Conservation (phyloP, 192 early-diverging fungal genomes). For the Thamnidium elegans region DNA sequence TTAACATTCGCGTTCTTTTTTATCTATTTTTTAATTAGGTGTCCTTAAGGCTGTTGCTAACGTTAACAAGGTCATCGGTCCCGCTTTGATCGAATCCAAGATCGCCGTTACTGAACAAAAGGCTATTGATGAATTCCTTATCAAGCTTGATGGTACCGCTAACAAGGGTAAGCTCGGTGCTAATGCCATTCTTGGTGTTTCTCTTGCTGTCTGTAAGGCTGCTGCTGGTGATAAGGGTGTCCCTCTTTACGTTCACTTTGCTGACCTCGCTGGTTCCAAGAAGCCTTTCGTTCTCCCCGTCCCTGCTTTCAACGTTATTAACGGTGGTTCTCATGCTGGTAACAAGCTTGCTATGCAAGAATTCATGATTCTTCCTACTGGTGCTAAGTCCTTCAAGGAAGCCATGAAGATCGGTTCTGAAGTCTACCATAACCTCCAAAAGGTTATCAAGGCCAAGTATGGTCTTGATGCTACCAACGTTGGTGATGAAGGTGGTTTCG, state of each 20-base stretch:
- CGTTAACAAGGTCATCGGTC: slow-evolving; percentile 87
- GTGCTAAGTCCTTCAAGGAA: slow-evolving; percentile 88
- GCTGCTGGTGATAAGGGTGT: slow-evolving; percentile 93
- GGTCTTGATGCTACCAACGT: slow-evolving; percentile 99
- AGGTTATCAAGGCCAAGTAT: slow-evolving; percentile 98
- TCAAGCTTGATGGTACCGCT: slow-evolving; percentile 88
- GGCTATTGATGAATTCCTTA: slow-evolving; percentile 87
- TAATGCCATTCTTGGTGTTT: slow-evolving; percentile 98
- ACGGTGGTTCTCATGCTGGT: slow-evolving; percentile 98
- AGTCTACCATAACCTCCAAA: slow-evolving; percentile 95
- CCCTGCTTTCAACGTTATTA: slow-evolving; percentile 98
- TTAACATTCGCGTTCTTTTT: not conserved
- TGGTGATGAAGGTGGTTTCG: slow-evolving; percentile 99
- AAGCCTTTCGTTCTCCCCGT: slow-evolving; percentile 92
- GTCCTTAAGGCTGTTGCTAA: slow-evolving; percentile 88
- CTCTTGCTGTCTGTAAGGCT: slow-evolving; percentile 92
- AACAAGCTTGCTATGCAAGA: slow-evolving; percentile 99
- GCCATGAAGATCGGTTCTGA: slow-evolving; percentile 98
- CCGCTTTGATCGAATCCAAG: slow-evolving; percentile 77
- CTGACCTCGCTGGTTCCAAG: slow-evolving; percentile 80
- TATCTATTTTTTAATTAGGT: slow-evolving; percentile 47
- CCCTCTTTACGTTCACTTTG: slow-evolving; percentile 94
- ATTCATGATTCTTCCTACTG: slow-evolving; percentile 99
- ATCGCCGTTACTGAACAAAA: slow-evolving; percentile 85
- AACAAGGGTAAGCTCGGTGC: slow-evolving; percentile 98